These are phyloP conservation scores for Talaromyces wortmannii DNA, from an alignment of 495 filamentous ascomycete genomes.

Conservation along the genomic window DNA sequence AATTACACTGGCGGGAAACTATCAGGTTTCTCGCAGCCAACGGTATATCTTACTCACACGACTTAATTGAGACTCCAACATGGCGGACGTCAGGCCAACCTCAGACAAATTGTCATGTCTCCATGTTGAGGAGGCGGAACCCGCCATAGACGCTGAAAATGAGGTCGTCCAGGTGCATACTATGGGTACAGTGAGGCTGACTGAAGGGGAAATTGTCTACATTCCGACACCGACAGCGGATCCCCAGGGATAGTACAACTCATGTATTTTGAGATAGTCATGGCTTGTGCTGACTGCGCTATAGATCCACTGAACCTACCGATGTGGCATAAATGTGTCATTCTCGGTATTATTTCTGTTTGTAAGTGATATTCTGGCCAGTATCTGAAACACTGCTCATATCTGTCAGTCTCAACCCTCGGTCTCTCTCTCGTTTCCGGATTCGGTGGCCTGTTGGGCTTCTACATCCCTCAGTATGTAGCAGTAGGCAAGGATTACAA, in stretches of 20 bases:
- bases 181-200: slow-evolving; percentile 23
- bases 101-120: not conserved
- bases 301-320: slow-evolving; percentile 23
- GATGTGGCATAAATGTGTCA: slow-evolving; percentile 16
- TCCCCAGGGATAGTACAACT: slow-evolving; percentile 11
- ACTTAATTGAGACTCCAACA: not conserved
- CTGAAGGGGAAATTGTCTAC: slow-evolving; percentile 19
- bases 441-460: slow-evolving; percentile 18
- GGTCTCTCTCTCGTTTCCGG: slow-evolving; percentile 21
- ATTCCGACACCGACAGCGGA: slow-evolving; percentile 23
- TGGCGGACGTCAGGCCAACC: not conserved
- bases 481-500: slow-evolving; percentile 15
- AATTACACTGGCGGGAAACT: slow-evolving; percentile 1
- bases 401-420: slow-evolving; percentile 14
- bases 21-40: slow-evolving; percentile 1
- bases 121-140: slow-evolving; percentile 17
- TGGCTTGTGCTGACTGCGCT: not conserved
- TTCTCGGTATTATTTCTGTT: slow-evolving; percentile 18
- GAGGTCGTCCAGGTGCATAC: slow-evolving; percentile 7
- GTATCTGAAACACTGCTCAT: slow-evolving; percentile 3
- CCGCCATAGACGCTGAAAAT: not conserved
- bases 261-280: not conserved
- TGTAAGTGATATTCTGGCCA: slow-evolving; percentile 11
- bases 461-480: slow-evolving; percentile 15
- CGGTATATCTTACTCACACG: not conserved